A percentile compares a stretch with the other conserved stretches of the same genome.
These are phyloP conservation scores for Collybiopsis confluens DNA, from an alignment of 768 basidiomycete genomes.

Conservation along the genomic window DNA sequence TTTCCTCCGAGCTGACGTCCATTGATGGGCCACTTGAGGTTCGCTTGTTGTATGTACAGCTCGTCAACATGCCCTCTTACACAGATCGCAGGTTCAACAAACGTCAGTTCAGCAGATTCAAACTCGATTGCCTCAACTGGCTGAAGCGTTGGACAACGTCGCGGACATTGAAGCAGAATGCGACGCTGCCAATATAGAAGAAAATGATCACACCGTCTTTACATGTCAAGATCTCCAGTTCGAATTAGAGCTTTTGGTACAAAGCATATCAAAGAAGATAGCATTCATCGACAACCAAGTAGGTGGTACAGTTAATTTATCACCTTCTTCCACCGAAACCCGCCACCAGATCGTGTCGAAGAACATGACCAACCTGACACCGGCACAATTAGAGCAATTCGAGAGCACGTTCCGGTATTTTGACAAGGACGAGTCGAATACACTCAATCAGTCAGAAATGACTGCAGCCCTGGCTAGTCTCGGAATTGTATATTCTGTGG, in stretches of 20 bases:
- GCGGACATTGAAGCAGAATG: conserved; percentile 71
- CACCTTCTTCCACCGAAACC: neutral
- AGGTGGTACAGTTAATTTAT: conserved; percentile 11
- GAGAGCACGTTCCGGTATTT: conserved; percentile 98
- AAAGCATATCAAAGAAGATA: conserved; percentile 84
- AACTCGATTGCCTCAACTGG: conserved; percentile 61
- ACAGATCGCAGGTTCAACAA: conserved; percentile 61
- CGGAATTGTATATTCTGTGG: conserved; percentile 86
- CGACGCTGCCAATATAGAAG: conserved; percentile 85
- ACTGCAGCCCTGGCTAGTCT: conserved; percentile 92
- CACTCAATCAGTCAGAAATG: conserved; percentile 80
- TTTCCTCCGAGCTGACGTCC: conserved; percentile 69
- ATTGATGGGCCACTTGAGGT: conserved; percentile 79
- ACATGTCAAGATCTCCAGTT: conserved; percentile 87
- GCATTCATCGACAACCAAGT: conserved; percentile 97
- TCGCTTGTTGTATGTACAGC: conserved; percentile 13
- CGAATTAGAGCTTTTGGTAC: conserved; percentile 78
- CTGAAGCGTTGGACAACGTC: conserved; percentile 53
- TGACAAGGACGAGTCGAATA: conserved; percentile 89
- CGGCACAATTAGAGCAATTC: conserved; percentile 93
- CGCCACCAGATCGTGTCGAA: conserved; percentile 78
- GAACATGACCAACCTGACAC: conserved; percentile 91
- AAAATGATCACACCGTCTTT: conserved; percentile 93
- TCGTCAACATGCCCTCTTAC: neutral
- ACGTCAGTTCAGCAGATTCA: conserved; percentile 60